Base-by-base conservation (phyloP, 306 rosid species). In the Inga oerstediana region DNA sequence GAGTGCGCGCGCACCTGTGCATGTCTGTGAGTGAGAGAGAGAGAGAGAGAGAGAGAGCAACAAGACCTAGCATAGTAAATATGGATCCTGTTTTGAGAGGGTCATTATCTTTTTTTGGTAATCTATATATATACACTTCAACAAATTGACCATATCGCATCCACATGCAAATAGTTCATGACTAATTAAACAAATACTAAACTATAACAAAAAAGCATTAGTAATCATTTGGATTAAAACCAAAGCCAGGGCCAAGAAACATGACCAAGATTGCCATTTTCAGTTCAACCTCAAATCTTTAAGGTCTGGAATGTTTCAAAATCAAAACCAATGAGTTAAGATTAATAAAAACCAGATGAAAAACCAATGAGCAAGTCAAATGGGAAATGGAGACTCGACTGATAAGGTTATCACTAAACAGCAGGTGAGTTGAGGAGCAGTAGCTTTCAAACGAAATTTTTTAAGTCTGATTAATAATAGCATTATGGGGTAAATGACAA, bases 391-490 rank as follows among this genome's bases (percentile, higher is more conserved):
- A 81, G 72, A 32, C 24, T 65, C 68, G 72, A 58, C 37, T 76
- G 49, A 39, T 66, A 37, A 66, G 59, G 80, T 59, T 62, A 58
- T 77, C 72, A 35, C 44, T 58, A 11, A n/a, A 58, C 44, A 72
- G 58, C 66, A 22, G 77, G 34, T 56, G 34, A 44, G 65, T n/a
- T 77, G 43, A 76, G 44, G 68, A 66, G 83, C 52, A 76, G 11
- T 68, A 82, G 71, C 56, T 72, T 72, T 64, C 45, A 80, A 77
- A 76, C 77, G 69, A 56, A 83, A 80, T 76, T 32, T 32, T 37
- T 45, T 15, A 22, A 62, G 34, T 79, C 72, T 17, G 10, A 78
- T 34, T 37, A 85, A 85, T 76, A 78, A 56, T 39, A 39, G 32
- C 48, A 59, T 74, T 56, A 78, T 44, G 54, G 34, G 34, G 34